phyloP scores from a whole-genome alignment of 2,329 filamentous ascomycete species.

The Scedosporium minutisporum region DNA sequence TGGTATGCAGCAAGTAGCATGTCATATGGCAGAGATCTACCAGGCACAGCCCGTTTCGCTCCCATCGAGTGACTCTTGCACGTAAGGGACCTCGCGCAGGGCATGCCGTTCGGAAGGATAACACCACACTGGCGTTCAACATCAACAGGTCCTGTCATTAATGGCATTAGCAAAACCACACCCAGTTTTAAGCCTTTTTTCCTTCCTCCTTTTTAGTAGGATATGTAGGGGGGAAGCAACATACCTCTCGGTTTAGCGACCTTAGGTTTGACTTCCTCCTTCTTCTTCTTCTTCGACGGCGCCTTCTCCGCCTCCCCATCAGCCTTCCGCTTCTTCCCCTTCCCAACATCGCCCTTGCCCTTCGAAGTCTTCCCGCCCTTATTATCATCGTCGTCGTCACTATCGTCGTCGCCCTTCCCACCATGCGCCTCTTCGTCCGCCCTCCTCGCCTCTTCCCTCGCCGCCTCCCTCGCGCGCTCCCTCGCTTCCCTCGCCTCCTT shows the following conservation, averaged over 20 bases:
- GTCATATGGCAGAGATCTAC: conserved; percentile 80
- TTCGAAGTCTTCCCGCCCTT: conserved; percentile 37
- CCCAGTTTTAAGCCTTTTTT: too few species aligned
- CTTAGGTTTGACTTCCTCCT: conserved; percentile 81
- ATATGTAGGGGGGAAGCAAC: background rate
- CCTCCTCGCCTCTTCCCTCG: conserved; percentile 33
- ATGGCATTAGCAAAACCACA: background rate
- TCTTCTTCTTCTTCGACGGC: conserved; percentile 87
- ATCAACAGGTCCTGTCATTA: conserved; percentile 64
- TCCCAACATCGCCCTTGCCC: conserved; percentile 21
- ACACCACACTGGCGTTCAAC: conserved; percentile 93
- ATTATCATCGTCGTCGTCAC: conserved; percentile 32
- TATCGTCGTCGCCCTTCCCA: conserved; percentile 39
- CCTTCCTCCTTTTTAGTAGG: too few species aligned
- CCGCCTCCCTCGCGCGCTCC: conserved; percentile 55
- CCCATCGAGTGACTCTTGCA: conserved; percentile 97
- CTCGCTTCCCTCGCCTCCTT: conserved; percentile 65
- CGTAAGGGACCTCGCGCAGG: conserved; percentile 78
- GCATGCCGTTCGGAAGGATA: conserved; percentile 70
- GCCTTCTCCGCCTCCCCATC: conserved; percentile 70
- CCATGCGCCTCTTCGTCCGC: conserved; percentile 43
- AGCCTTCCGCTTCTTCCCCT: conserved; percentile 71
- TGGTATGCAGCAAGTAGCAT: conserved; percentile 82
- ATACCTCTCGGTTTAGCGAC: conserved; percentile 71
- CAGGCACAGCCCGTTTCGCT: conserved; percentile 79